phyloP scores from a whole-genome alignment of 2,329 filamentous ascomycete species.

The Laburnicola sp. region DNA sequence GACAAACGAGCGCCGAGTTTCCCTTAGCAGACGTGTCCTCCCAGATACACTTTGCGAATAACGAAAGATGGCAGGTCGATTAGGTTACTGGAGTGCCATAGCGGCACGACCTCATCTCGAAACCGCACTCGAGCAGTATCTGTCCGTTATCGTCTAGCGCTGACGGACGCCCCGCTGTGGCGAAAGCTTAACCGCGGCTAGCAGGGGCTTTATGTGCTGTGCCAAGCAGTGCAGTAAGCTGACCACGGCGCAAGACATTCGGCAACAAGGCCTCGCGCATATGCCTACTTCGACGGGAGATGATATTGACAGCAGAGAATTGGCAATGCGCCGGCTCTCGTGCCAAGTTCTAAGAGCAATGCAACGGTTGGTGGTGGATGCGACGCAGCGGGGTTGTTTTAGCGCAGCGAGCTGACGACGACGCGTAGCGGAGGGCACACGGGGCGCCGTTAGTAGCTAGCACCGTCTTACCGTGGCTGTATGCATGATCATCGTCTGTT shows the following conservation, averaged over 20 bases:
- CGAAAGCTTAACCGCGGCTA: slow-evolving; percentile 1
- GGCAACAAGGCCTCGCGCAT: not conserved
- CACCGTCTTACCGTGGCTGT: not conserved
- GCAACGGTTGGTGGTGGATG: not conserved
- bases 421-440: slow-evolving; percentile 1
- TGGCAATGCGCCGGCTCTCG: not conserved
- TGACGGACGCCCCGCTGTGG: not conserved
- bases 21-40: no score
- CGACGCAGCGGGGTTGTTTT: slow-evolving; percentile 1
- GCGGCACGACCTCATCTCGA: no score
- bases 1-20: no score
- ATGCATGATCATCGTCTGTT: not conserved
- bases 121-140: no score
- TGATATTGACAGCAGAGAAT: not conserved
- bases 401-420: slow-evolving; percentile 8
- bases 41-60: no score
- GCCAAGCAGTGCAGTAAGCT: not conserved
- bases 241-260: not conserved
- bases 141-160: not conserved
- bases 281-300: not conserved
- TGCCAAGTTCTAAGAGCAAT: not conserved
- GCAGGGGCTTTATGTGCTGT: slow-evolving; percentile 1
- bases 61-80: no score
- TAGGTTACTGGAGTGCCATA: no score
- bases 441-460: not conserved